phyloP scores from a whole-genome alignment of 495 filamentous ascomycete species.

The Podospora pseudoanserina region DNA sequence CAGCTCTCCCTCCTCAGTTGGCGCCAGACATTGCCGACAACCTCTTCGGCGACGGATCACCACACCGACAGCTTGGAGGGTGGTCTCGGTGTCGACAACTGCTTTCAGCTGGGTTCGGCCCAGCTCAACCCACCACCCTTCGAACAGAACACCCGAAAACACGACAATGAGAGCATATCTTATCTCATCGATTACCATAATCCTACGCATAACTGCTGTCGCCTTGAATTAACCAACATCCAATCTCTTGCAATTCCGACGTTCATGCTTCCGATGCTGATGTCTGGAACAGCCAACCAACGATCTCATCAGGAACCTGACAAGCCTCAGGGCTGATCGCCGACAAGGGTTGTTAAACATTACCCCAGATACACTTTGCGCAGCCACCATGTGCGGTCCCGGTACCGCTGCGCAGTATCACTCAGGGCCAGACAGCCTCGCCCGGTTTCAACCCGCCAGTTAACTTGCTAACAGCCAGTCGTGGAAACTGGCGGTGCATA shows the following conservation, averaged over 20 bases:
- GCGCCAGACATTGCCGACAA: no score
- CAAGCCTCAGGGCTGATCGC: slow-evolving; percentile 18
- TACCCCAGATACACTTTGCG: not conserved
- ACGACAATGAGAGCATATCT: no score
- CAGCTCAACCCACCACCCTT: not conserved
- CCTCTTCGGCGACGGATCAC: not conserved
- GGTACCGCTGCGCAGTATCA: not conserved
- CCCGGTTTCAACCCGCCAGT: not conserved
- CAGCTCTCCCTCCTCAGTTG: not conserved
- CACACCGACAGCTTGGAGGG: not conserved
- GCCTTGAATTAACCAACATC: slow-evolving; percentile 15
- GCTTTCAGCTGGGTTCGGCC: not conserved
- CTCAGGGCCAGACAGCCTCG: not conserved
- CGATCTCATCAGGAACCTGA: not conserved
- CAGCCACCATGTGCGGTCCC: not conserved
- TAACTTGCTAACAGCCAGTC: not conserved
- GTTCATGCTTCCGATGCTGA: slow-evolving; percentile 13
- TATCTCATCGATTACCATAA: no score
- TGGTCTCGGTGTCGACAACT: not conserved
- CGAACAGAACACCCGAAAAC: no score
- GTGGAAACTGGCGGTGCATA: slow-evolving; percentile 3
- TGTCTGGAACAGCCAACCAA: slow-evolving; percentile 14
- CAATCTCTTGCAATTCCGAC: slow-evolving; percentile 18
- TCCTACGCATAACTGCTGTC: slow-evolving; percentile 7
- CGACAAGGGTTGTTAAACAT: slow-evolving; percentile 13